Evolutionary conservation across 2,329 filamentous ascomycete genomes (phyloP), one percentile per base, ranked within the genome.

Genomic region (Cladosporium sp.): DNA sequence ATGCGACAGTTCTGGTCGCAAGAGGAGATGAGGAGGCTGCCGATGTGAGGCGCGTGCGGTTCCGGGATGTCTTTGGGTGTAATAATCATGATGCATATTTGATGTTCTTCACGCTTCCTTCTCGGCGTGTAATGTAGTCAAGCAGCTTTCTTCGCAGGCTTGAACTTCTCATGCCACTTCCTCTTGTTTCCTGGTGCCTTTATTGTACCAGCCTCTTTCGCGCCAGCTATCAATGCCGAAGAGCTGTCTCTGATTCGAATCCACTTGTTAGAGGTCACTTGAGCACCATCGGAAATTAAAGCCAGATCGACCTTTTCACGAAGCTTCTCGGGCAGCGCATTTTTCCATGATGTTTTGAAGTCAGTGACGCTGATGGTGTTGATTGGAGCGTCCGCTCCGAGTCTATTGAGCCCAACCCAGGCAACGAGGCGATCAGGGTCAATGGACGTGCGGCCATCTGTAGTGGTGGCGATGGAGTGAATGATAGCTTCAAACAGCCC

Each of bases 1-100:
- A 96, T 96, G 92, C 81, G 90, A 65, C 84, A 80, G 73, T 92
- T 89, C 73, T 96, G 90, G 89, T 88, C 80, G 0, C 65, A 85
- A 61, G 84, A 89, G 49, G 92, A 96, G 79, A 86, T 96, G 73
- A 78, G 74, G 71, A 74, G 76, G 54, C 80, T 94, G 76, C 85
- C 84, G 0, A 90, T 92, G 77, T 92, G 66, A 67, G 47, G 7
- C 2, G 17, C 5, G n/a, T 38, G 19, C 2, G 49, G 20, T 25
- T 6, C 25, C 6, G 36, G 36, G 34, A 45, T 37, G 34, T 36
- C 36, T 49, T 47, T 2, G 2, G 15, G 14, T 30, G 6, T 30
- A 30, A 34, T 42, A 15, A 47, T 49, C 8, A 49, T 39, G 20
- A 49, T 19, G 9, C 6, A 15, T 38, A 28, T 49, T 19, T n/a